Evolutionary conservation across 148 eudicot genomes (phyloP), one percentile per base, ranked within the genome.

Genomic region (Polygonum maritimum): DNA sequence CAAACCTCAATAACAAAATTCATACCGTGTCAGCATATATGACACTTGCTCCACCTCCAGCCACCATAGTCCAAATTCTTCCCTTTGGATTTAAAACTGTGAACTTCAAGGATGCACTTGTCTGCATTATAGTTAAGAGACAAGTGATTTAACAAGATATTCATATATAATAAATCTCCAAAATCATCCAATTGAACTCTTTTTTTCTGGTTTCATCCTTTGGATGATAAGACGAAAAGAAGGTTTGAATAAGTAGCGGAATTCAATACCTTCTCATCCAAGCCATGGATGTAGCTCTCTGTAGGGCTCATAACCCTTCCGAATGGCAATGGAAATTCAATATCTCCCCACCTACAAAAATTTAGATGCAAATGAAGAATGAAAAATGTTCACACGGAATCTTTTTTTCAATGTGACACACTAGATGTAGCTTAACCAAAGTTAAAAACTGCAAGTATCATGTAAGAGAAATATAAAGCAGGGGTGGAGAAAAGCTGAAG

Each of bases 241-340:
- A 31, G 16, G 33, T 67, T 36, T 67, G 3, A 36, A 36, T 41
- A 67, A 67, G 71, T 11, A 67, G n/a, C 6, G 21, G 19, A 67
- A 67, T 35, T 35, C 2, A 54, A 79, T 87, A 95, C 99, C 99
- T 95, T 95, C 76, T 95, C 99, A 79, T 95, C 99, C 71, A 95
- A 90, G 65, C 92, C 87, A 49, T 95, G 97, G 75, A 95, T 84
- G 80, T 90, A 92, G 83, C 87, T 87, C 78, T 95, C 99, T 7
- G 97, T 89, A 69, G 99, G 78, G 83, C 94, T 95, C 97, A 95
- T 92, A 77, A 91, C 92, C 84, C 99, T 89, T 86, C 99, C 99
- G 79, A 95, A 95, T 49, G 99, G 99, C 90, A 90, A 52, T 21
- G 99, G 99, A 74, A 95, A 95, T 76, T 95, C 97, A 75, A 95